Base-by-base conservation (phyloP, 768 basidiomycete species). In the Termitomyces sp. region DNA sequence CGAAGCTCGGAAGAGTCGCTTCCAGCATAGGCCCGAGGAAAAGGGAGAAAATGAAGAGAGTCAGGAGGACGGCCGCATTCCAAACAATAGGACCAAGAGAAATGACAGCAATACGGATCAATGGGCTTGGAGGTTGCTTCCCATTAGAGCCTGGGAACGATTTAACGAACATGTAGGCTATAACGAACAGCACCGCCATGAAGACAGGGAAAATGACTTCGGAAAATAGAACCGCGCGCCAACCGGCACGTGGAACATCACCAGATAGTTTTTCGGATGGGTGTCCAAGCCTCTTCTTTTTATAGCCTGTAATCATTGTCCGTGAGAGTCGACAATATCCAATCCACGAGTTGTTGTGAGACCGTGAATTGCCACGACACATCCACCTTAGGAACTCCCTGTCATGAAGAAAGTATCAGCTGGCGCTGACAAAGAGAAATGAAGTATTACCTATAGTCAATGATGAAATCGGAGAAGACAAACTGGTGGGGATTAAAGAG, bases 401-500 rank as follows among this genome's bases (percentile, higher is more conserved):
- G 70, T 68, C 35, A 10, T 26, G 16, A 8, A 3, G 74, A 55
- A 48, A 30, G 60, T 49, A 55, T 33, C 8, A 33, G 41, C 50
- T 7, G 14, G 12, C n/a, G 66, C 41, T 55, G 61, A 4, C 62
- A 28, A 23, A n/a, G n/a, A 55, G 13, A 18, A 12, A 46, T 48
- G 26, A 35, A 18, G 2, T 20, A 74, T 68, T 68, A 89, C 89
- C 90, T 81, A 68, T 94, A 94, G 75, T 99, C 97, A 69, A 98
- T 91, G 72, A 98, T 84, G 74, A 95, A 99, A 73, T 99, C 97
- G 41, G 94, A 85, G 73, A 95, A 89, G 20, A 92, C 91, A 77
- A 99, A 99, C 74, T 98, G 97, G 73, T 99, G 97, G n/a, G 97
- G 97, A 71, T 98, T 99, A 84, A 98, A 99, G 68, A 98, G 72